phyloP scores from a whole-genome alignment of 2,329 filamentous ascomycete species.

The Diaporthe destruens region DNA sequence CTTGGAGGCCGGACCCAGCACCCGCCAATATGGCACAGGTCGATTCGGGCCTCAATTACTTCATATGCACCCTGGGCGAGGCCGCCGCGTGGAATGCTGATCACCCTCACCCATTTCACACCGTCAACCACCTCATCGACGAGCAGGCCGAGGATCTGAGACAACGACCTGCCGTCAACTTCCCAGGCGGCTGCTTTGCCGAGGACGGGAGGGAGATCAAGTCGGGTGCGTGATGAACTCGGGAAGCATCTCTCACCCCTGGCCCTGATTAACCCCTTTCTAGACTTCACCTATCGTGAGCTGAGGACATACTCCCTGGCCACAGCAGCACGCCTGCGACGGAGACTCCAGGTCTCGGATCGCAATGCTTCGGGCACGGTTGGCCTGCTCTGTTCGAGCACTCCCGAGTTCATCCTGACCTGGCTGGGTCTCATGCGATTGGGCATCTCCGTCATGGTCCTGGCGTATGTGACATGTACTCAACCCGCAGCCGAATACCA shows the following conservation, averaged over 20 bases:
- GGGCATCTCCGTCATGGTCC: slow-evolving; percentile 66
- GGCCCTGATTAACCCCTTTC: slow-evolving; percentile 15
- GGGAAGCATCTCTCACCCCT: not conserved
- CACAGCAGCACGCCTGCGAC: slow-evolving; percentile 35
- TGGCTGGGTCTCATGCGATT: slow-evolving; percentile 71
- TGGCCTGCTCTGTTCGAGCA: slow-evolving; percentile 69
- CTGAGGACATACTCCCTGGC: slow-evolving; percentile 49
- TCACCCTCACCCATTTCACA: slow-evolving; percentile 54
- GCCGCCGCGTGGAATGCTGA: slow-evolving; percentile 55
- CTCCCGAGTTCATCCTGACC: slow-evolving; percentile 67
- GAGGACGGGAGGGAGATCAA: slow-evolving; percentile 39
- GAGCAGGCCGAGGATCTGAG: slow-evolving; percentile 56
- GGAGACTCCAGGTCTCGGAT: slow-evolving; percentile 37
- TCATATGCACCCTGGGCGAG: slow-evolving; percentile 72
- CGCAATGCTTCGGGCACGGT: slow-evolving; percentile 47
- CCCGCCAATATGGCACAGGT: not conserved
- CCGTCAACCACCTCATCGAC: slow-evolving; percentile 64
- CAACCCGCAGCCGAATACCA: not conserved
- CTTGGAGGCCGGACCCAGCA: slow-evolving; percentile 10
- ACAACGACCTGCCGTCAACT: slow-evolving; percentile 54
- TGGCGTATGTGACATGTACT: slow-evolving; percentile 58
- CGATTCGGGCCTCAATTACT: slow-evolving; percentile 59
- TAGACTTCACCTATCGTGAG: slow-evolving; percentile 48
- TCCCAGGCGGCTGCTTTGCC: slow-evolving; percentile 37
- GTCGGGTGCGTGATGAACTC: slow-evolving; percentile 51